Conservation (phyloP, 768 basidiomycete species). For the Boletus edulis region DNA sequence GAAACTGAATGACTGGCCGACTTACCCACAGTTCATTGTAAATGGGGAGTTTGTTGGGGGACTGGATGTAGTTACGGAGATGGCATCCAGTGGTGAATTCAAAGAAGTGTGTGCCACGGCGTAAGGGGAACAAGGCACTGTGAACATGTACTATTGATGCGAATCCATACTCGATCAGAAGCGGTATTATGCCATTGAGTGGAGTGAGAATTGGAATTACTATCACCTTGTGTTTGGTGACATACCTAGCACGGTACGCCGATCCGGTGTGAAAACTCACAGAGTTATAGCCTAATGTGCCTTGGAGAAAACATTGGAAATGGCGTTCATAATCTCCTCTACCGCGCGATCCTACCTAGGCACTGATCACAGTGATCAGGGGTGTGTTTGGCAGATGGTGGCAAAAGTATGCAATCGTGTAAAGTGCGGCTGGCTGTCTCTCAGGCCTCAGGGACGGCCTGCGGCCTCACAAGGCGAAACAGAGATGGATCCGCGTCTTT, state of each 20-base stretch:
- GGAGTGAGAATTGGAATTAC: constrained; percentile 2
- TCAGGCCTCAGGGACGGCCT: too few relatives aligned
- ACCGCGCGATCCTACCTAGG: neutral
- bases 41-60: constrained; percentile 95
- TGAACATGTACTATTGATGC: neutral
- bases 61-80: constrained; percentile 87
- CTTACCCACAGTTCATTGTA: constrained; percentile 82
- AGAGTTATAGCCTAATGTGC: neutral
- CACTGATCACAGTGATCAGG: neutral
- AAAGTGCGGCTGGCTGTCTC: neutral
- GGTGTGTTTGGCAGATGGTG: neutral
- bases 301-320: neutral
- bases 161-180: neutral
- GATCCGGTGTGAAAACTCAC: neutral
- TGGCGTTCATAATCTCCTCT: neutral
- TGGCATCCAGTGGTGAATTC: constrained; percentile 80
- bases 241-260: constrained; percentile 5
- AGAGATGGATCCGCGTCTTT: neutral
- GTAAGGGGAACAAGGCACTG: neutral
- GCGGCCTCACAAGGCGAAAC: neutral
- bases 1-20: constrained; percentile 87
- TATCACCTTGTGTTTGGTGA: neutral
- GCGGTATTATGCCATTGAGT: neutral
- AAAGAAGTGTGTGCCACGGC: constrained; percentile 37
- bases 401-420: neutral